A percentile compares a stretch with the other conserved stretches of the same genome.
These are phyloP conservation scores for Leccinum fallax DNA, from an alignment of 1,284 basidiomycete species.

Conservation along the genomic window DNA sequence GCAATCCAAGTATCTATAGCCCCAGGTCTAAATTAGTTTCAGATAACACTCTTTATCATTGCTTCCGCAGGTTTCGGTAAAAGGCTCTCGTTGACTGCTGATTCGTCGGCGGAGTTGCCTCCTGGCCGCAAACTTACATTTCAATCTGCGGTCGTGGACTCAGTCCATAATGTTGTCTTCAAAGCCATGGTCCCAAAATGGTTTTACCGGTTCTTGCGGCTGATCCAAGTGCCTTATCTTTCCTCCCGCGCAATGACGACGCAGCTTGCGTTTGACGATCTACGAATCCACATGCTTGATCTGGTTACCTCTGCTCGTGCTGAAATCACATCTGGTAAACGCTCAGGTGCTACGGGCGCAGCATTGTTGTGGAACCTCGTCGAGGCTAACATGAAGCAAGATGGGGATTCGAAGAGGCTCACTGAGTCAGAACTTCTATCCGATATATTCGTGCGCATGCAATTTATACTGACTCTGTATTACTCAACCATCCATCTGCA, in stretches of 20 bases:
- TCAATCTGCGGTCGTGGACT: constrained; percentile 35
- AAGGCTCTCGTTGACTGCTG: constrained; percentile 37
- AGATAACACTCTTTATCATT: constrained; percentile 47
- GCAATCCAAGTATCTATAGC: neutral
- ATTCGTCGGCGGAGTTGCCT: constrained; percentile 29
- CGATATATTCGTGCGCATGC: constrained; percentile 43
- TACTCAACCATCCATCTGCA: neutral
- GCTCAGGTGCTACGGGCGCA: constrained; percentile 31
- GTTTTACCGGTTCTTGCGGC: constrained; percentile 33
- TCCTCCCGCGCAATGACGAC: constrained; percentile 32
- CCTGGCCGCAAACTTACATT: constrained; percentile 38
- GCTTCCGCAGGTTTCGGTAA: constrained; percentile 46
- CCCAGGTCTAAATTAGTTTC: neutral
- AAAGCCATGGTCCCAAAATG: constrained; percentile 37
- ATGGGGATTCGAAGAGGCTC: constrained; percentile 34
- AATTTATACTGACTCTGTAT: neutral
- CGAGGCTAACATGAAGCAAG: constrained; percentile 45
- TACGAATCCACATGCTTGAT: constrained; percentile 43
- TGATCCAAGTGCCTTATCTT: constrained; percentile 39
- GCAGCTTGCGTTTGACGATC: constrained; percentile 36
- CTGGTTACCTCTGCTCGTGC: constrained; percentile 40
- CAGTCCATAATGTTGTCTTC: constrained; percentile 34
- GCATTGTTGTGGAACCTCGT: constrained; percentile 47
- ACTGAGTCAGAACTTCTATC: constrained; percentile 49
- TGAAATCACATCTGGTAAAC: constrained; percentile 30